Base-by-base conservation (phyloP, 1,139 yeast genomes). In the Sugiyamaella novakii region DNA sequence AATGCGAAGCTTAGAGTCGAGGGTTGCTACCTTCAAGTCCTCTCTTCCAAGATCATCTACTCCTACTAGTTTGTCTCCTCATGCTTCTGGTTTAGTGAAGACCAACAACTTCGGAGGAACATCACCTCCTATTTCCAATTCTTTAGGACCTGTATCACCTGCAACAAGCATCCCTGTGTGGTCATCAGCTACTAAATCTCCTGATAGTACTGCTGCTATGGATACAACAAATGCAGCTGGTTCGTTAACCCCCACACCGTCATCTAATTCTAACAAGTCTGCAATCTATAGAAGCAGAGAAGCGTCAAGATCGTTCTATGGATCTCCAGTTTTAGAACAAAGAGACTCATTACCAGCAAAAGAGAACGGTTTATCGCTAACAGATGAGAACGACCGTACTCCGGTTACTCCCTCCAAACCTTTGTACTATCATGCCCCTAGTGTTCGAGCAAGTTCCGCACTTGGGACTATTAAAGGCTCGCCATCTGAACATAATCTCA, bases 11-110 rank as follows among this genome's bases (percentile, higher is more conserved):
- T 47, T 66, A 28, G 69, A 66, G 48, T 55, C 62, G 6, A 58
- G 65, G 4, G 66, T 65, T 11, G 69, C 68, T 1, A 59, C 56
- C 6, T 63, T 64, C 58, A 63, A 63, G 43, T 59, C 66, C 5
- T 60, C 65, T 0, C 54, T 63, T 14, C 67, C 67, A 1, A 51
- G 54, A 19, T 57, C 61, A 1, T 47, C 51, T 5, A 56, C 62
- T 3, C 59, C 62, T 15, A 34, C 46, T 6, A 36, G 24, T 21
- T 6, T 18, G 10, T 37, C 41, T 7, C 33, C 43, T 3, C 38
- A 37, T 18, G 8, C 15, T 8, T 34, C 29, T 7, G 29, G 21
- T 34, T 12, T 24, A 6, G 18, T 8, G 10, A 18, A 25, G 15
- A 17, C 18, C 11, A 25, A 24, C 18, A 12, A 17, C 11, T 12